Evolutionary conservation across 2,329 filamentous ascomycete species (phyloP), one percentile per base, ranked within the genome.

Genomic region (Alternaria metachromatica): DNA sequence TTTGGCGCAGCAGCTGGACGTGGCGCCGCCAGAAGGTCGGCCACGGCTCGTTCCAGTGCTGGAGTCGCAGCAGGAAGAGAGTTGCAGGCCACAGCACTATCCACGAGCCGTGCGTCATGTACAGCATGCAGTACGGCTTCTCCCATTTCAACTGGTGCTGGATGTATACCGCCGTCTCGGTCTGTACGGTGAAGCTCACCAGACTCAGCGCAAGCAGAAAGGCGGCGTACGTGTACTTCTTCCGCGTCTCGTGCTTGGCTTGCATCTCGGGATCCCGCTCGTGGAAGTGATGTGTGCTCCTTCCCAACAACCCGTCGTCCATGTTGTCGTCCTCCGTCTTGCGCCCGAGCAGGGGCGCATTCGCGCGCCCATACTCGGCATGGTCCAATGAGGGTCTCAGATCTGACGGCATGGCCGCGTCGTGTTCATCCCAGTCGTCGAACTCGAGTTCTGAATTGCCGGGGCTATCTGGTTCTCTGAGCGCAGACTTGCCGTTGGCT

Each of bases 111-210:
- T 99, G 96, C 11, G 96, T 99, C 69, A 99, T 86, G 82, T 97
- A 97, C 86, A 99, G 88, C 96, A 99, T 99, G 85, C 93, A 97
- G 83, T 97, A 99, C n/a, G 96, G 93, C 84, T 99, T 99, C 82
- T 96, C 89, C 96, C 96, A 99, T 67, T 92, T 89, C 67, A 97
- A 82, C 64, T 96, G 90, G 78, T 95, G 90, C 83, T 98, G 95
- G 65, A 99, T 96, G 82, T 97, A 94, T 10, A 96, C 90, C 11
- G 94, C 95, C 58, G 97, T 93, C 84, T 98, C 95, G 4, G 96
- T 98, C 86, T 99, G 96, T 6, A 97, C 85, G 51, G 93, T 93
- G 79, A 99, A 99, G 76, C 92, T 91, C 63, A 97, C 83, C 75
- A 99, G 85, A 76, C 92, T 96, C 70, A 97, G 78, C 28, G 91